A percentile compares a stretch with the other conserved stretches of the same genome.
These are phyloP conservation scores for Draba incana DNA, from an alignment of 345 rosid species.

Conservation along the genomic window DNA sequence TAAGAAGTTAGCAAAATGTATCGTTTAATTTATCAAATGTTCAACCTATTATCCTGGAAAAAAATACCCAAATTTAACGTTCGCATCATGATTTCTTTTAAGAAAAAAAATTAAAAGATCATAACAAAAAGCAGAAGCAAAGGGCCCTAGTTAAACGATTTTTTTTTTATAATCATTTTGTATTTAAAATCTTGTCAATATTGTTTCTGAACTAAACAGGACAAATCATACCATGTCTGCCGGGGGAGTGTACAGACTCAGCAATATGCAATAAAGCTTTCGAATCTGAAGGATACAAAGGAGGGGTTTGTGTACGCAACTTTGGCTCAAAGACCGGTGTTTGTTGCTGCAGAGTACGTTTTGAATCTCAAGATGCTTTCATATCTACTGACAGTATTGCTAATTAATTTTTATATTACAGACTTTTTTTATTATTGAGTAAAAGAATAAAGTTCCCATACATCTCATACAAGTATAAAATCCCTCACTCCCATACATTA, in stretches of 20 bases:
- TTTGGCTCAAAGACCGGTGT: background rate
- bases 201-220: constrained; percentile 21
- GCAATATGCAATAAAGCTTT: constrained; percentile 2
- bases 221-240: constrained; percentile 20
- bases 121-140: background rate
- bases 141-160: background rate
- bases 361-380: constrained; percentile 10
- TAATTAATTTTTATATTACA: constrained; percentile 5
- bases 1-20: too few species aligned
- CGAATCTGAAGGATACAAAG: constrained; percentile 25
- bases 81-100: background rate
- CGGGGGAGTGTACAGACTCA: constrained; percentile 8
- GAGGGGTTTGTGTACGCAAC: constrained; percentile 24
- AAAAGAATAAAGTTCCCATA: background rate
- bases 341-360: constrained; percentile 27
- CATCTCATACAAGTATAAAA: too few species aligned
- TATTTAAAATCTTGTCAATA: background rate
- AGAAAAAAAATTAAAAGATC: background rate
- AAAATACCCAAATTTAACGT: too few species aligned
- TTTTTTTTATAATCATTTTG: background rate
- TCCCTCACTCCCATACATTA: too few species aligned
- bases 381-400: background rate
- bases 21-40: too few species aligned
- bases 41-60: too few species aligned
- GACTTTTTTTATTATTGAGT: background rate